Percentiles rank a stretch among this genome's conserved stretches.
These are phyloP conservation scores for Saitozyma sp. DNA, from an alignment of 768 basidiomycete genomes.

Conservation along the genomic window DNA sequence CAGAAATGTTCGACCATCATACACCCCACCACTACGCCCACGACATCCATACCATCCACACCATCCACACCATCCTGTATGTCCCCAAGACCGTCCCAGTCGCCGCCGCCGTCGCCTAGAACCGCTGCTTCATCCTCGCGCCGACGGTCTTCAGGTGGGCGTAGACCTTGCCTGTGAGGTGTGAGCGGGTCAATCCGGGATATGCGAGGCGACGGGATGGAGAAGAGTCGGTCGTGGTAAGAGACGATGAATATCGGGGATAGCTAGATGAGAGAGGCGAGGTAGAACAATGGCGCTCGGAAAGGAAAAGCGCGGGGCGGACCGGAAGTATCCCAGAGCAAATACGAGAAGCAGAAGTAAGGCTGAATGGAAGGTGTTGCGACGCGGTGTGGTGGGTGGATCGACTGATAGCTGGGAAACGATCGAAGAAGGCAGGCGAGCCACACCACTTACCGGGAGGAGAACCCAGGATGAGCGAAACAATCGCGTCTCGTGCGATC, in stretches of 20 bases:
- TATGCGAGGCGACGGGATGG: no score
- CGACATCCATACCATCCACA: neutral
- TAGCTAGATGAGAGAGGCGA: no score
- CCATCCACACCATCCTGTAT: neutral
- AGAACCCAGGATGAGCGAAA: conserved; percentile 89
- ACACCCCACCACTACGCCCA: no score
- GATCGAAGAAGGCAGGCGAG: neutral
- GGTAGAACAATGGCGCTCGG: no score
- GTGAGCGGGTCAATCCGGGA: conserved; percentile 12
- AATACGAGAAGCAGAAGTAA: neutral
- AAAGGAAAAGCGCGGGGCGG: conserved; percentile 1
- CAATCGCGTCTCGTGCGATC: conserved; percentile 92
- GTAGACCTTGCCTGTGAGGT: conserved; percentile 57
- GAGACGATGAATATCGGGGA: no score
- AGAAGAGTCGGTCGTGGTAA: no score
- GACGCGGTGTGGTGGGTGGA: no score
- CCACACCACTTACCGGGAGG: conserved; percentile 78
- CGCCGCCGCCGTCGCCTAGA: conserved; percentile 53
- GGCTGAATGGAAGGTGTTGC: no score
- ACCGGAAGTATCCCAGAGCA: conserved; percentile 1
- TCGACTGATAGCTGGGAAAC: neutral
- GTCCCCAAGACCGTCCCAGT: no score
- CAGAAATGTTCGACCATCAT: no score
- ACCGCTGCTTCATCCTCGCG: conserved; percentile 85
- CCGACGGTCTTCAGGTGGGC: conserved; percentile 87